Evolutionary conservation across 2,329 filamentous ascomycete genomes (phyloP), one percentile per base, ranked within the genome.

Genomic region (Shiraia sp.): DNA sequence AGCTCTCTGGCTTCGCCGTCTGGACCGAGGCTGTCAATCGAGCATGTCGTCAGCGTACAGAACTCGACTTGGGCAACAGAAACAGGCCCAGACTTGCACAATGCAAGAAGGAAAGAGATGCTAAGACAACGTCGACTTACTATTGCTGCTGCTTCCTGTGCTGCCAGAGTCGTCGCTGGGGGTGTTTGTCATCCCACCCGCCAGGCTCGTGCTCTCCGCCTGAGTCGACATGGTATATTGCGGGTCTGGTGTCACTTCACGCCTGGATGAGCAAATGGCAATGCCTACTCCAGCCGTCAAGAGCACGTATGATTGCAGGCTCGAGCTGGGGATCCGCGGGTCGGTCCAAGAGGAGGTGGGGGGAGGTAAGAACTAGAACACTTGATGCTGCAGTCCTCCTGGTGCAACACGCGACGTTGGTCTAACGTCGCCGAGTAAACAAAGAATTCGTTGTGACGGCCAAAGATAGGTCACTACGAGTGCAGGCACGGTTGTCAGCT

Each of bases 91-190:
- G n/a, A n/a, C n/a, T n/a, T n/a, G n/a, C n/a, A n/a, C n/a, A n/a
- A n/a, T n/a, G n/a, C n/a, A n/a, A n/a, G n/a, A n/a, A n/a, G n/a
- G n/a, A n/a, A n/a, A n/a, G n/a, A n/a, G n/a, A n/a, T n/a, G n/a
- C n/a, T n/a, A n/a, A n/a, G n/a, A n/a, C n/a, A n/a, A n/a, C n/a
- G n/a, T n/a, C n/a, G n/a, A 54, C 66, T 58, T 49, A 69, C 65
- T 57, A 47, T 63, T 68, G 48, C 56, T 61, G 50, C 59, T 63
- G 49, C 46, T 59, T 41, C 48, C 53, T 23, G 49, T 49, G 44
- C 49, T 55, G 34, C 53, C 58, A 45, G 62, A 63, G 42, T 57
- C 57, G 47, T 55, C 62, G 50, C 55, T 61, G 16, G 59, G 56
- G 32, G 50, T 54, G 45, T 53, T 63, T 35, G 57, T 52, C 26